These are phyloP conservation scores for Suillus weaverae DNA, from an alignment of 768 basidiomycete species.

Conservation along the genomic window DNA sequence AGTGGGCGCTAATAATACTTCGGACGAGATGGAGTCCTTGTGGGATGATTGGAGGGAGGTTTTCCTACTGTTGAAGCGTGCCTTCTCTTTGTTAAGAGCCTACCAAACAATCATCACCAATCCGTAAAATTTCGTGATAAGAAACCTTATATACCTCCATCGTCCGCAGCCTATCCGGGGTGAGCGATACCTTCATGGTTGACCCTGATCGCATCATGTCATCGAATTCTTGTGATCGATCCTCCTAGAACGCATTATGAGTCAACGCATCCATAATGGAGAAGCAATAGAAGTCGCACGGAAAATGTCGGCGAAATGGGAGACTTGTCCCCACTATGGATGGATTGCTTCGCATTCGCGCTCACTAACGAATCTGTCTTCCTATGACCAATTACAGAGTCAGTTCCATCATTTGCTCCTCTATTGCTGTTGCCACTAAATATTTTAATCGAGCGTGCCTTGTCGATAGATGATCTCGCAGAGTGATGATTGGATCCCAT, in stretches of 20 bases:
- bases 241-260: conserved; percentile 43
- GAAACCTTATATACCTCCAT: conserved; percentile 74
- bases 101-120: conserved; percentile 26
- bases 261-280: conserved; percentile 2
- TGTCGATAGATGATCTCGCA: conserved; percentile 64
- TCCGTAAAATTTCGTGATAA: conserved; percentile 16
- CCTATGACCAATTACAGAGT: conserved; percentile 49
- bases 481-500: conserved; percentile 21
- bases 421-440: conserved; percentile 42
- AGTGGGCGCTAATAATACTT: conserved; percentile 15
- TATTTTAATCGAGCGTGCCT: conserved; percentile 59
- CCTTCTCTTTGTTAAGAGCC: conserved; percentile 77
- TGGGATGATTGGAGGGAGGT: conserved; percentile 14
- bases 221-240: conserved; percentile 81
- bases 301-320: conserved; percentile 36
- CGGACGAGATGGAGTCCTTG: conserved; percentile 25
- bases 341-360: conserved; percentile 44
- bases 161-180: conserved; percentile 87
- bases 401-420: conserved; percentile 44
- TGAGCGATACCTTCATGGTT: conserved; percentile 95
- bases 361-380: conserved; percentile 56
- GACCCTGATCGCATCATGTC: conserved; percentile 85
- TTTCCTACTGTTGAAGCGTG: conserved; percentile 33
- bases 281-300: conserved; percentile 20
- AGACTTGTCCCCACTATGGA: conserved; percentile 34